A percentile compares a stretch with the other conserved stretches of the same genome.
These are phyloP conservation scores for Moesziomyces sp. DNA, from an alignment of 1,284 basidiomycete genomes.

Conservation along the genomic window DNA sequence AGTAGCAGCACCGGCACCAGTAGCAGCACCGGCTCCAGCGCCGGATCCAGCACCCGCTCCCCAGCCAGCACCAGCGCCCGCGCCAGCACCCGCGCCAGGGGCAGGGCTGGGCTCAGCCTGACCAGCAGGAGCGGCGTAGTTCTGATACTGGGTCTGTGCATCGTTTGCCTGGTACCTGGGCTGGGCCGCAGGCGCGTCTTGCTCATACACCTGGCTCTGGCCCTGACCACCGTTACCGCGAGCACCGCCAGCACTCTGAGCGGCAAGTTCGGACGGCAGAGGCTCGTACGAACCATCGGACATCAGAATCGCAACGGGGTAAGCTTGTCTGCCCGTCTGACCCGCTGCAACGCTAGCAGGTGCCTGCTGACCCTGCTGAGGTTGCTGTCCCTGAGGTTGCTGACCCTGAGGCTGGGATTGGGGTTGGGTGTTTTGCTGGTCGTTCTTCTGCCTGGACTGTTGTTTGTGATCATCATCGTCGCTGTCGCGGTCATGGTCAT, in stretches of 20 bases:
- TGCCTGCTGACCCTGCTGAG: not conserved
- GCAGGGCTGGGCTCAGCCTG: too few species aligned
- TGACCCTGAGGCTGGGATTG: not conserved
- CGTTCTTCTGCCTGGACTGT: not conserved
- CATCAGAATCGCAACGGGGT: conserved; percentile 10
- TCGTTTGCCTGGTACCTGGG: too few species aligned
- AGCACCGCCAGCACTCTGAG: not conserved
- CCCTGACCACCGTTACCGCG: not conserved
- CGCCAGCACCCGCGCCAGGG: too few species aligned
- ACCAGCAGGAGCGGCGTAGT: too few species aligned
- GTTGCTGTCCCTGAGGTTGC: not conserved
- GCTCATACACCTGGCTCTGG: too few species aligned
- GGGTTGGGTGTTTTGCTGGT: not conserved
- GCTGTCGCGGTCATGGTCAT: not conserved
- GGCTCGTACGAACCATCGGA: conserved; percentile 7
- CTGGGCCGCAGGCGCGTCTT: too few species aligned
- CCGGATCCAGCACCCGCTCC: not conserved
- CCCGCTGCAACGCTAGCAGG: too few species aligned
- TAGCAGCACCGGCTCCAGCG: not conserved
- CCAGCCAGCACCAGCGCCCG: too few species aligned
- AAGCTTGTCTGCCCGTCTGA: not conserved
- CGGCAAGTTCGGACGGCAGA: not conserved
- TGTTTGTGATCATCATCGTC: not conserved
- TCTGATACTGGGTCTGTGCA: too few species aligned
- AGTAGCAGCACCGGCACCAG: not conserved